Evolutionary conservation across 441 rosid genomes (phyloP).

Genomic region (Hura crepitans): DNA sequence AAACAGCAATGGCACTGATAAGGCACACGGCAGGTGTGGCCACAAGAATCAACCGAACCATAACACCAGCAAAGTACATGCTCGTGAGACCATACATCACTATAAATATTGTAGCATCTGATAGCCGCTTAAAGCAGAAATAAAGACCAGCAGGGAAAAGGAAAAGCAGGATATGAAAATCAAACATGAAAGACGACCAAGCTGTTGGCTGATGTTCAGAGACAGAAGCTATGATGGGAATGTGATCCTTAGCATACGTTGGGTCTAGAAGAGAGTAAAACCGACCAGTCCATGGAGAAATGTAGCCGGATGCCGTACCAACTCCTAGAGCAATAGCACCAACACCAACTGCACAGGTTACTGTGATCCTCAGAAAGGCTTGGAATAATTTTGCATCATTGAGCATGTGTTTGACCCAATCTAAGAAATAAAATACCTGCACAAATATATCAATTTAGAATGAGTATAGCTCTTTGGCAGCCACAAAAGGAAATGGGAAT

Average conservation of each 20-base stretch:
- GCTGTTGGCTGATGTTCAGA: slow-evolving; percentile 99
- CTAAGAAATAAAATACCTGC: slow-evolving; percentile 89
- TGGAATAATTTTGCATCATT: slow-evolving; percentile 76
- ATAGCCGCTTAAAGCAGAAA: slow-evolving; percentile 94
- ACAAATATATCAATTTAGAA: slow-evolving; percentile 9
- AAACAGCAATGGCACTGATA: slow-evolving; percentile 94
- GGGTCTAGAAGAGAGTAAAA: slow-evolving; percentile 96
- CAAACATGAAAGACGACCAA: slow-evolving; percentile 99
- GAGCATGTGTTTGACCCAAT: slow-evolving; percentile 80
- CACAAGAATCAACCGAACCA: slow-evolving; percentile 96
- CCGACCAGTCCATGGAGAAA: slow-evolving; percentile 98
- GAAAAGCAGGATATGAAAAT: slow-evolving; percentile 91
- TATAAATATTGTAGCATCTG: slow-evolving; percentile 95
- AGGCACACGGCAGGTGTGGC: slow-evolving; percentile 97
- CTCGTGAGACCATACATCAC: slow-evolving; percentile 99
- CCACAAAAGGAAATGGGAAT: background rate
- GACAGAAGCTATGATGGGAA: slow-evolving; percentile 96
- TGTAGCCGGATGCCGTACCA: slow-evolving; percentile 92
- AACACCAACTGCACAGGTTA: slow-evolving; percentile 62
- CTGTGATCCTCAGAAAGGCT: slow-evolving; percentile 79
- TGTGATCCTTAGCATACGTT: slow-evolving; percentile 94
- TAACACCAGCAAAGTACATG: slow-evolving; percentile 99
- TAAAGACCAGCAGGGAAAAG: slow-evolving; percentile 99
- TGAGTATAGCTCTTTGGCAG: background rate
- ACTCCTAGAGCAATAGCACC: slow-evolving; percentile 80